phyloP scores from a whole-genome alignment of 2,329 filamentous ascomycete species.

The Tolypocladium ophioglossoides region DNA sequence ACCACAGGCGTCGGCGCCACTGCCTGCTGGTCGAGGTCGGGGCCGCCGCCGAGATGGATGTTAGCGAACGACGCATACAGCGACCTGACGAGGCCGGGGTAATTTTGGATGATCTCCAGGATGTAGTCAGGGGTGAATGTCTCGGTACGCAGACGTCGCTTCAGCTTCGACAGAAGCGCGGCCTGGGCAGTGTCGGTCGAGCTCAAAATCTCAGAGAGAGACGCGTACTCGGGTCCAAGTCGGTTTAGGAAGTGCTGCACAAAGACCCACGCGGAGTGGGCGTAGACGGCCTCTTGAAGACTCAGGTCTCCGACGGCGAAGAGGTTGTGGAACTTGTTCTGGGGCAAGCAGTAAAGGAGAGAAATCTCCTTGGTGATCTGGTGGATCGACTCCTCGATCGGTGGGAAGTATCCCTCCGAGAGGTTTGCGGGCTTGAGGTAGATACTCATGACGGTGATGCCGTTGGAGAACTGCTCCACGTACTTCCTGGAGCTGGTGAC shows the following conservation, averaged over 20 bases:
- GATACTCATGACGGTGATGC: constrained; percentile 92
- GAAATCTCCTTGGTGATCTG: constrained; percentile 99
- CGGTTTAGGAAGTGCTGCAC: constrained; percentile 97
- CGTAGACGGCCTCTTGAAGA: constrained; percentile 93
- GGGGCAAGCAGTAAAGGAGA: constrained; percentile 91
- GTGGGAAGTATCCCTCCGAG: constrained; percentile 48
- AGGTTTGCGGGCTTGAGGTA: constrained; percentile 69
- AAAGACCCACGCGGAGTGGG: constrained; percentile 95
- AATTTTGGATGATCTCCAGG: constrained; percentile 86
- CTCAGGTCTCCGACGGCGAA: constrained; percentile 82
- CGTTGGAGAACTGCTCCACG: constrained; percentile 97
- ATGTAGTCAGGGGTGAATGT: constrained; percentile 99
- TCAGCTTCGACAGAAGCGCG: constrained; percentile 83
- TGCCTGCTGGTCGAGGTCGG: constrained; percentile 38
- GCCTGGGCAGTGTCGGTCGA: constrained; percentile 72
- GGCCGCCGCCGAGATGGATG: constrained; percentile 56
- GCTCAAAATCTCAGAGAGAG: constrained; percentile 72
- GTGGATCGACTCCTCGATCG: constrained; percentile 89
- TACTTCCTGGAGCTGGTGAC: constrained; percentile 95
- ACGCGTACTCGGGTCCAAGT: constrained; percentile 83
- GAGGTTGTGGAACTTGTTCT: constrained; percentile 87
- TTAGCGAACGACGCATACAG: constrained; percentile 89
- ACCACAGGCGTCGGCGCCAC: constrained; percentile 45
- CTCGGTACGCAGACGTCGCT: constrained; percentile 88
- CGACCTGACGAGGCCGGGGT: constrained; percentile 76